phyloP scores from a whole-genome alignment of 352 stramenopile genomes.

The Globisporangium viniferum region DNA sequence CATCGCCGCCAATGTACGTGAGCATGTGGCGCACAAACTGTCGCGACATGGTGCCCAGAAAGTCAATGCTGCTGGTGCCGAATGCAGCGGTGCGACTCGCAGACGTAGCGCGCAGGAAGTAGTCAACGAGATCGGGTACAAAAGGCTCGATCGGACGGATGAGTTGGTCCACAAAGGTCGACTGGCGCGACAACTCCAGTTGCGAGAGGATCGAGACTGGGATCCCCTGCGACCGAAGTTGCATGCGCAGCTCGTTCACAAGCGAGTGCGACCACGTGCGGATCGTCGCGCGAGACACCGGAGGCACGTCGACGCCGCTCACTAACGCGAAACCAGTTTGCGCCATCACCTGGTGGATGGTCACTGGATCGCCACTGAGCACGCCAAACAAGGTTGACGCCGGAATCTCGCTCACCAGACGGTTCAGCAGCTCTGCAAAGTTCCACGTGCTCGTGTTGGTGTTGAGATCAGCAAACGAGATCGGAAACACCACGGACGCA shows the following conservation, averaged over 20 bases:
- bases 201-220: slow-evolving; percentile 32
- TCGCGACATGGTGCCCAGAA: slow-evolving; percentile 49
- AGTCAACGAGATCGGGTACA: slow-evolving; percentile 51
- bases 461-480: slow-evolving; percentile 39
- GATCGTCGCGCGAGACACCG: slow-evolving; percentile 50
- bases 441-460: slow-evolving; percentile 56
- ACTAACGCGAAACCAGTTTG: slow-evolving; percentile 58
- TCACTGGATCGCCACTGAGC: slow-evolving; percentile 38
- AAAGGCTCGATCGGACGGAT: slow-evolving; percentile 54
- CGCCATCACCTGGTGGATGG: slow-evolving; percentile 53
- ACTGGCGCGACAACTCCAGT: slow-evolving; percentile 23
- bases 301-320: slow-evolving; percentile 58
- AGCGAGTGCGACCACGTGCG: slow-evolving; percentile 53
- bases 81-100: slow-evolving; percentile 50
- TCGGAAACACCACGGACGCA: slow-evolving; percentile 54
- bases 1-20: slow-evolving; percentile 30
- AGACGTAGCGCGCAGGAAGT: slow-evolving; percentile 56
- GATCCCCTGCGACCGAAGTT: slow-evolving; percentile 36
- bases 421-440: slow-evolving; percentile 49
- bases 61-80: slow-evolving; percentile 39
- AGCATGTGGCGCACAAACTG: slow-evolving; percentile 46
- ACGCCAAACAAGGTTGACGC: slow-evolving; percentile 52
- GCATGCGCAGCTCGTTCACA: slow-evolving; percentile 38
- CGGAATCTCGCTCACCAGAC: slow-evolving; percentile 41
- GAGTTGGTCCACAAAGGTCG: slow-evolving; percentile 38